Evolutionary conservation across 164 flowering plant species (phyloP).

Genomic region (Malania oleifera): DNA sequence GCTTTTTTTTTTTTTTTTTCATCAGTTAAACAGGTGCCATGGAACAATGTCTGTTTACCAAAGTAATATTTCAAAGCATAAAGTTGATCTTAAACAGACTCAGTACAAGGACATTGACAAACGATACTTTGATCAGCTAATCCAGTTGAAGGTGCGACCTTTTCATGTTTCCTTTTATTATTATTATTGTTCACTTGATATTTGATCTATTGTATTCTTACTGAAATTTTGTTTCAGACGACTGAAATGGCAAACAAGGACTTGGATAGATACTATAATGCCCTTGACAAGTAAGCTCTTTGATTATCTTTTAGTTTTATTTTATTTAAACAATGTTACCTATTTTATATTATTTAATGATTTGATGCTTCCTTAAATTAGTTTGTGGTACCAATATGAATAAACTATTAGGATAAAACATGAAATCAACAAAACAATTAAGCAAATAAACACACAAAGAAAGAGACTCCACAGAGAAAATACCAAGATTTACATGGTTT

Average conservation of each 20-base stretch:
- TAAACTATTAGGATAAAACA: no score
- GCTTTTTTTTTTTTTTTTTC: neutral
- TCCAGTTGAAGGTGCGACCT: slow-evolving; percentile 79
- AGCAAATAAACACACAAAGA: no score
- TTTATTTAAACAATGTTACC: neutral
- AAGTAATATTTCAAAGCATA: slow-evolving; percentile 68
- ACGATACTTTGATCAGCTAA: slow-evolving; percentile 85
- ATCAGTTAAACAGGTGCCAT: slow-evolving; percentile 66
- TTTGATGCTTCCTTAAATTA: no score
- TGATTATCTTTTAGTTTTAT: neutral
- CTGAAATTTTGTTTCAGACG: slow-evolving; percentile 49
- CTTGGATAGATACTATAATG: slow-evolving; percentile 91
- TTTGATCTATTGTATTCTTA: neutral
- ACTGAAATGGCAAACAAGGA: slow-evolving; percentile 99
- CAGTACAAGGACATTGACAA: slow-evolving; percentile 93
- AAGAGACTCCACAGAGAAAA: no score
- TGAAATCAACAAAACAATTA: no score
- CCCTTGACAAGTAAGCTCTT: slow-evolving; percentile 88
- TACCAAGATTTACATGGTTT: no score
- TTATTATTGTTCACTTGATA: neutral
- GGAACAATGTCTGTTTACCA: slow-evolving; percentile 89
- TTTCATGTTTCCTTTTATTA: neutral
- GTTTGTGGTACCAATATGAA: no score
- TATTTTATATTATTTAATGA: no score
- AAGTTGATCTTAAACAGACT: slow-evolving; percentile 77